phyloP scores from a whole-genome alignment of 208 protist genomes.

The Naegleria gruberi region DNA sequence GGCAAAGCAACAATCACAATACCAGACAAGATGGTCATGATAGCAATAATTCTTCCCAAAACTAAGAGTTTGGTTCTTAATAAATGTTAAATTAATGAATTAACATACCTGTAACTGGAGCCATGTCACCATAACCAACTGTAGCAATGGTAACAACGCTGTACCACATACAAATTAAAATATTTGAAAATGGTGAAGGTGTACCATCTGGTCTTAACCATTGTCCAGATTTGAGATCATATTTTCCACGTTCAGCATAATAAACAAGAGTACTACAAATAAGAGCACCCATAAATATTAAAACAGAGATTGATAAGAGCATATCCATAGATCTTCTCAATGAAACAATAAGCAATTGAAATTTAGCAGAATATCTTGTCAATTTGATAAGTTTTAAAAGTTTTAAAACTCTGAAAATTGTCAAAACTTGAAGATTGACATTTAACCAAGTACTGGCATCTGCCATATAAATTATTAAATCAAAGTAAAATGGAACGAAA shows the following conservation, averaged over 20 bases:
- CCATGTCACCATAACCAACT: constrained; percentile 30
- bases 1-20: background rate
- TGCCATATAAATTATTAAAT: background rate
- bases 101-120: constrained; percentile 16
- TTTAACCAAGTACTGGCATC: background rate
- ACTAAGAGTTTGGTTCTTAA: no score
- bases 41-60: background rate
- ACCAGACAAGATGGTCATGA: background rate
- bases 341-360: background rate
- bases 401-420: background rate
- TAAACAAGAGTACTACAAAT: constrained; percentile 23
- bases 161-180: constrained; percentile 24
- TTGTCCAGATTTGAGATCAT: background rate
- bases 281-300: constrained; percentile 18
- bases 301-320: background rate
- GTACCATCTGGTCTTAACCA: background rate
- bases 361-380: background rate
- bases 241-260: constrained; percentile 29
- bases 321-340: background rate
- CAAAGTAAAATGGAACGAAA: background rate
- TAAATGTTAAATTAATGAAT: no score
- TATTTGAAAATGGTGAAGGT: constrained; percentile 11
- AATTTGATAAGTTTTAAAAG: background rate
- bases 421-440: background rate
- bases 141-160: constrained; percentile 30